Evolutionary conservation across 2,329 filamentous ascomycete species (phyloP), one percentile per base, ranked within the genome.

Genomic region (Neobulgaria alba): DNA sequence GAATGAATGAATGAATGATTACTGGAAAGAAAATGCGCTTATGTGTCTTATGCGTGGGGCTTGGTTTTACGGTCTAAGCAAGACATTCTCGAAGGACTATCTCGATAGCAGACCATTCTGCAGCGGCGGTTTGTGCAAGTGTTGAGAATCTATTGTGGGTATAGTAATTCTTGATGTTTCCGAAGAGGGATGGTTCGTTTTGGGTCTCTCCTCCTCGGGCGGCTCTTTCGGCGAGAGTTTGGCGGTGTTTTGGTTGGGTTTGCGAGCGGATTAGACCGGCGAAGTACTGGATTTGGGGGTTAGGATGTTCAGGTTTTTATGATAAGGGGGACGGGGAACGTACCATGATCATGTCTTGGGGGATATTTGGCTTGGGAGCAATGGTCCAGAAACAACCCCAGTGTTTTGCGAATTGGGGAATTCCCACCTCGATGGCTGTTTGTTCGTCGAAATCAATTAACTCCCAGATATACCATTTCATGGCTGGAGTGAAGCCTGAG

Each of bases 391-490:
- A 63, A 46, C 76, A 67, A 17, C 62, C 56, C 75, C 75, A 80
- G 23, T 59, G 48, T 14, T 64, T 48, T 1, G 73, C 65, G 38
- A 63, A 65, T 3, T 61, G 63, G 1, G 76, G 74, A 53, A 71
- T 63, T 34, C 68, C 67, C 50, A 65, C 68, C 16, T 62, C 57
- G 4, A 53, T 55, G 36, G 62, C 61, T 12, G 47, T 33, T 0
- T 66, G 59, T 0, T 50, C 18, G 0, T 54, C 31, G 46, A 75
- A 51, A 12, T 58, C 55, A 2, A 61, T 61, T n/a, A 66, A 38
- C 38, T 51, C 66, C 5, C 71, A 66, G 47, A 82, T 64, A 49
- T 75, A 70, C 50, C 79, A 73, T 60, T 80, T 81, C 64, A 76
- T 73, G n/a, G 68, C 46, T 1, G 72, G 63, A 3, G 73, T 77